Conservation (phyloP, 768 basidiomycete genomes). For the Suillus cothurnatus region DNA sequence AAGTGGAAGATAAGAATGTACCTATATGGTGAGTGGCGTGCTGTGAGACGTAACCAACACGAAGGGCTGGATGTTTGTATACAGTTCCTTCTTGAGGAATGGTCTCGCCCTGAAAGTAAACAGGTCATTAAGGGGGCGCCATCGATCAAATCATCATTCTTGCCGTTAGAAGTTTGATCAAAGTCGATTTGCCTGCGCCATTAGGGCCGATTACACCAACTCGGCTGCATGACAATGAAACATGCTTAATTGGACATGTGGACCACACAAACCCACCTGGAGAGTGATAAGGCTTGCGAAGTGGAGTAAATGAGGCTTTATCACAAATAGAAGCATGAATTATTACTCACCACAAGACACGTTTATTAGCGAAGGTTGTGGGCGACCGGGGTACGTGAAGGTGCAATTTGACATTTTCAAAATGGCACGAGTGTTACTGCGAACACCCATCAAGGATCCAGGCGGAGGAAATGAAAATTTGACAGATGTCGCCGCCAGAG, state of each 20-base stretch:
- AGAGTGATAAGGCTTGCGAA: conserved; percentile 68
- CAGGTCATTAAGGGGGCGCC: conserved; percentile 13
- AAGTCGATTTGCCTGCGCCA: conserved; percentile 94
- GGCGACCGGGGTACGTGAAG: conserved; percentile 89
- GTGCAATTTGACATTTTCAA: conserved; percentile 91
- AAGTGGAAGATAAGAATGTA: conserved; percentile 30
- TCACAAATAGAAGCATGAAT: background rate
- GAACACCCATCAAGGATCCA: conserved; percentile 95
- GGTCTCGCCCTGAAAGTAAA: conserved; percentile 72
- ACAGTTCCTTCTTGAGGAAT: conserved; percentile 89
- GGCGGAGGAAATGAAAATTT: conserved; percentile 96
- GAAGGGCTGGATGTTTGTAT: conserved; percentile 91
- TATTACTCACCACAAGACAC: conserved; percentile 67
- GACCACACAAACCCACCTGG: conserved; percentile 56
- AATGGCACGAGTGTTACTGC: conserved; percentile 94
- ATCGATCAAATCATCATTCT: conserved; percentile 24
- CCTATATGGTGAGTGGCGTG: conserved; percentile 98
- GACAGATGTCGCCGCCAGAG: conserved; percentile 88
- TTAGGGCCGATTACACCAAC: conserved; percentile 93
- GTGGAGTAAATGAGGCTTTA: background rate
- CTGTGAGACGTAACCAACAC: conserved; percentile 96
- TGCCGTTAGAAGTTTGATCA: conserved; percentile 92
- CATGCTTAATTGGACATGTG: conserved; percentile 20
- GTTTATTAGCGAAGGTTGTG: conserved; percentile 77
- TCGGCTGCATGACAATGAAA: conserved; percentile 54